A percentile compares a stretch with the other conserved stretches of the same genome.
Conservation (phyloP, 352 stramenopile species). For the Poterioochromonas sp. region DNA sequence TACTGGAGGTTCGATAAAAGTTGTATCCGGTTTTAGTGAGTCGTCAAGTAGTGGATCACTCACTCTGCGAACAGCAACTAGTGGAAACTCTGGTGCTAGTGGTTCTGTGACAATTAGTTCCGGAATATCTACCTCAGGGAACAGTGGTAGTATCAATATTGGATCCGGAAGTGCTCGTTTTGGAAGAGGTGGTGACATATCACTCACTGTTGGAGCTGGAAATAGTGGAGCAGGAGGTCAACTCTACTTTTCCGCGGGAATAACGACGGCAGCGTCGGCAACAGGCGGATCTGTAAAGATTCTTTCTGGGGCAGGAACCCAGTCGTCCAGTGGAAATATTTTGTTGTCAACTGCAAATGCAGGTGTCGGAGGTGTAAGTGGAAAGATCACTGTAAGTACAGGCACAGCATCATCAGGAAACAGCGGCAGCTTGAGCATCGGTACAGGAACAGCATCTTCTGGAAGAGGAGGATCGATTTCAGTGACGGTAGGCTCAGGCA, state of each 20-base stretch:
- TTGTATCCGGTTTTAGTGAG: background rate
- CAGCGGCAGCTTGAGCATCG: background rate
- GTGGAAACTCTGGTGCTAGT: background rate
- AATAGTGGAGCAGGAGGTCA: slow-evolving; percentile 66
- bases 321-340: slow-evolving; percentile 11
- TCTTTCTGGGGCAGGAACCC: slow-evolving; percentile 48
- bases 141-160: background rate
- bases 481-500: background rate
- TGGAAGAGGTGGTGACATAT: slow-evolving; percentile 47
- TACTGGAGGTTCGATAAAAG: slow-evolving; percentile 45
- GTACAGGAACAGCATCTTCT: background rate
- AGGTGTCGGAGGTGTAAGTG: slow-evolving; percentile 33
- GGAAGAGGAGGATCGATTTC: background rate
- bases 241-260: slow-evolving; percentile 61
- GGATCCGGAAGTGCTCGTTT: slow-evolving; percentile 39
- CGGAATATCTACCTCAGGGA: slow-evolving; percentile 37
- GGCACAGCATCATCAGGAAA: no score
- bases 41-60: background rate
- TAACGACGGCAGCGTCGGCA: slow-evolving; percentile 33
- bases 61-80: background rate
- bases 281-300: slow-evolving; percentile 68
- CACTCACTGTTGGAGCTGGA: slow-evolving; percentile 51
- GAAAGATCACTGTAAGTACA: slow-evolving; percentile 30
- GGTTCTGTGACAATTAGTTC: slow-evolving; percentile 37
- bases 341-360: slow-evolving; percentile 32